These are phyloP conservation scores for Phytopythium delawarense DNA, from an alignment of 352 stramenopile species.

Conservation along the genomic window DNA sequence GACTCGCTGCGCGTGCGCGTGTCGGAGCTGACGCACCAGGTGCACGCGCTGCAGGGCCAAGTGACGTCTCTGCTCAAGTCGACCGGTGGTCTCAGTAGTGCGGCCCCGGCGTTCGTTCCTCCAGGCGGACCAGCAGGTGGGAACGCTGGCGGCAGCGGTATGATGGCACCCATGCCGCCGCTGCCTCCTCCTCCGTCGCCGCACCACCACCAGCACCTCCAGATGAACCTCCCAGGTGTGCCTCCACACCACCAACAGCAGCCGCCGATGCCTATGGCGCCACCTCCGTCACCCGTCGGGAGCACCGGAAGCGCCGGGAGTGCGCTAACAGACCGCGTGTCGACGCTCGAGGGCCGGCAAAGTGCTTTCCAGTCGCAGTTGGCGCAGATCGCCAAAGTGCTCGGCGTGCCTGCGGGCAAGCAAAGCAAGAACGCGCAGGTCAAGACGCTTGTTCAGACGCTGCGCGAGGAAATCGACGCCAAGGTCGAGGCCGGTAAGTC, in stretches of 20 bases:
- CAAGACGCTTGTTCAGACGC: conserved; percentile 9
- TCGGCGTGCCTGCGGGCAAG: conserved; percentile 61
- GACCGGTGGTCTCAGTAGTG: neutral
- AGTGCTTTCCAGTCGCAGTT: conserved; percentile 71
- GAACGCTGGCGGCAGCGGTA: neutral
- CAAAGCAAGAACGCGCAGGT: conserved; percentile 54
- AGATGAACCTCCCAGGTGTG: neutral
- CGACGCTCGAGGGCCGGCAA: conserved; percentile 58
- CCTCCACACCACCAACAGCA: neutral
- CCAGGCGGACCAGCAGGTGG: conserved; percentile 4
- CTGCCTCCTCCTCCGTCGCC: neutral
- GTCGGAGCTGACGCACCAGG: conserved; percentile 49
- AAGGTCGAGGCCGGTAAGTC: conserved; percentile 8
- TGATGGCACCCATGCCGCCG: conserved; percentile 3
- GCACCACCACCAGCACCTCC: neutral
- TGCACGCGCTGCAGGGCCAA: conserved; percentile 34
- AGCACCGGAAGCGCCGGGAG: neutral
- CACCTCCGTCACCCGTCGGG: neutral
- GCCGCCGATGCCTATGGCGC: conserved; percentile 2
- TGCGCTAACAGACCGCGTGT: conserved; percentile 30
- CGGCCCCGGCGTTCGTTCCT: conserved; percentile 1
- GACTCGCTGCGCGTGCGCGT: conserved; percentile 42
- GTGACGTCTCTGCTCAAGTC: conserved; percentile 13
- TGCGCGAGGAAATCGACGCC: conserved; percentile 8
- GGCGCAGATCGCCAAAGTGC: conserved; percentile 65